Evolutionary conservation across 306 rosid genomes (phyloP).

Genomic region (Ammopiptanthus mongolicus): DNA sequence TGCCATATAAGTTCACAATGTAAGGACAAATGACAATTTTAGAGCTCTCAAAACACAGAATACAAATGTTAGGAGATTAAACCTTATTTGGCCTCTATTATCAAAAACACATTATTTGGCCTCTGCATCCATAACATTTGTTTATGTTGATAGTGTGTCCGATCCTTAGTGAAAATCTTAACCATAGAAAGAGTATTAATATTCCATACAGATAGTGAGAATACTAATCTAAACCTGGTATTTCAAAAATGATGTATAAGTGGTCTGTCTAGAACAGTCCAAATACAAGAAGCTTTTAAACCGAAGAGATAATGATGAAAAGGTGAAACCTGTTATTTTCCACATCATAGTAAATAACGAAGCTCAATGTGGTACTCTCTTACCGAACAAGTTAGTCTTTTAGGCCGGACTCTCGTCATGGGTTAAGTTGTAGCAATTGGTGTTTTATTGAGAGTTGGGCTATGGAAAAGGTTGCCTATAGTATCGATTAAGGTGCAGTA

Average conservation of each 20-base stretch:
- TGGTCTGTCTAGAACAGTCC: neutral
- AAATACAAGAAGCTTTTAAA: neutral
- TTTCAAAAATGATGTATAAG: neutral
- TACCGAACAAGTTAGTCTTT: neutral
- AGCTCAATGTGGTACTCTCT: neutral
- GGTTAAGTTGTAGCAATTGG: neutral
- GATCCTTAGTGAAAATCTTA: neutral
- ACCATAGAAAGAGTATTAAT: neutral
- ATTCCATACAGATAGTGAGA: neutral
- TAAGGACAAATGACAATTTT: neutral
- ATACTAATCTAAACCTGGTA: neutral
- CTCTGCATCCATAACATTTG: neutral
- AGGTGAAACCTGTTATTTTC: neutral
- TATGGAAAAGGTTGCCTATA: neutral
- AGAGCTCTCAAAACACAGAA: neutral
- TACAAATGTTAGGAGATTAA: neutral
- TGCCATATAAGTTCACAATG: neutral
- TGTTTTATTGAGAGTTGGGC: neutral
- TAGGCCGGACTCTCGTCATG: neutral
- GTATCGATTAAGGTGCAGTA: neutral
- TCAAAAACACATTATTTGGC: neutral
- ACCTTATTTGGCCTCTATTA: neutral
- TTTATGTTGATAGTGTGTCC: neutral
- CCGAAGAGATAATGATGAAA: neutral
- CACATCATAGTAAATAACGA: neutral